Conservation (phyloP, 495 filamentous ascomycete genomes). For the Neurospora sp. region DNA sequence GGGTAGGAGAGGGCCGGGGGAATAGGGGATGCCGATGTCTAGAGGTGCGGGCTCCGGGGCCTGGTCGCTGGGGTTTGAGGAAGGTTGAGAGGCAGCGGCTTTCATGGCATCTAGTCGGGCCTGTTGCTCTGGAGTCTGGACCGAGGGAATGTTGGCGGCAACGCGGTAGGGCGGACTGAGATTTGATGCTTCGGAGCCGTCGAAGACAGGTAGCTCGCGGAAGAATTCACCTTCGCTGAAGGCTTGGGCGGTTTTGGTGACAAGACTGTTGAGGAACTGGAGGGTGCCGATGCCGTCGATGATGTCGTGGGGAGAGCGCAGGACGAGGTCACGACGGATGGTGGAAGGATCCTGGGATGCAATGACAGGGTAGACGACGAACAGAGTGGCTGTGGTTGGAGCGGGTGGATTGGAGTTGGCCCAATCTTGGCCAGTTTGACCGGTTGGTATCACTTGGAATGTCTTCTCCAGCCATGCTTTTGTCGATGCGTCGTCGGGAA, state of each 20-base stretch:
- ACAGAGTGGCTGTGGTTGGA: slow-evolving; percentile 26
- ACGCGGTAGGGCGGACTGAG: slow-evolving; percentile 13
- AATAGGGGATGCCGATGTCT: not conserved
- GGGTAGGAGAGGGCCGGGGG: not conserved
- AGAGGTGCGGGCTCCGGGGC: not conserved
- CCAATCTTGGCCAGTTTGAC: slow-evolving; percentile 26
- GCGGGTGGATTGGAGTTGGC: slow-evolving; percentile 33
- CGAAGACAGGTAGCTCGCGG: not conserved
- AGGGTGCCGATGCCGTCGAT: slow-evolving; percentile 42
- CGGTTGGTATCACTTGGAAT: slow-evolving; percentile 20
- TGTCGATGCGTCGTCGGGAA: slow-evolving; percentile 6
- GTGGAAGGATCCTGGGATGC: not conserved
- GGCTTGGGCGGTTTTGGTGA: slow-evolving; percentile 8
- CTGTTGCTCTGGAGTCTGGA: slow-evolving; percentile 1
- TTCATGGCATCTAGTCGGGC: not conserved
- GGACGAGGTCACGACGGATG: slow-evolving; percentile 26
- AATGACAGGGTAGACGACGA: slow-evolving; percentile 20
- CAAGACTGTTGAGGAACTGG: slow-evolving; percentile 23
- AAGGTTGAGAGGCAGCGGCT: not conserved
- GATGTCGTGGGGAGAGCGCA: slow-evolving; percentile 37
- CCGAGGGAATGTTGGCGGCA: slow-evolving; percentile 5
- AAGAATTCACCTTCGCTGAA: slow-evolving; percentile 5
- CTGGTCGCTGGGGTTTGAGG: not conserved
- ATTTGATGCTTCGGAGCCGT: slow-evolving; percentile 9
- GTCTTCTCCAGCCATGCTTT: slow-evolving; percentile 29